Evolutionary conservation across 805 yeast genomes (phyloP), one percentile per base, ranked within the genome.

Genomic region (Allodekkera sacchari): DNA sequence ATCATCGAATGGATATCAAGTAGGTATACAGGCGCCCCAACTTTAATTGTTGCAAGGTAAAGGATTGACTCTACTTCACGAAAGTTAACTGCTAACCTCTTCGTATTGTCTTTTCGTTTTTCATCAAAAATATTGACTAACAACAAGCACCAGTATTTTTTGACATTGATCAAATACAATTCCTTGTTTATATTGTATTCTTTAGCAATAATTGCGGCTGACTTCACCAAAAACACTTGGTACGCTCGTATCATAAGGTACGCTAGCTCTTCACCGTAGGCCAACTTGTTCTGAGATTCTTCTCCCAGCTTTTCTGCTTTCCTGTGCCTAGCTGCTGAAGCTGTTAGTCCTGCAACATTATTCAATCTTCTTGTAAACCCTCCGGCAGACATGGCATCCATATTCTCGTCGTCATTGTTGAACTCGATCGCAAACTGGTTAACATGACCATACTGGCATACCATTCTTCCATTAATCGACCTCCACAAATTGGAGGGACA

Each of bases 361-460:
- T 35, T 35, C 5, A 80, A 48, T 35, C 83, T 61, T 45, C 72
- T 64, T 5, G 84, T 74, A 9, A 63, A 59, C 9, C 66, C 66
- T 29, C 79, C 89, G 39, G 15, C 19, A 8, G 27, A 31, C 5
- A 26, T 30, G 18, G 77, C 82, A 27, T 52, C 59, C 19, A 55
- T 53, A 22, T 71, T 80, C 37, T 77, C 89, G n/a, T 79, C 87
- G 28, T 84, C 95, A 46, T 84, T 89, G 40, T 82, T 83, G 39
- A 75, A 65, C 51, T 84, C 94, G 18, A 81, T 50, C 39, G 77
- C 81, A 22, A 88, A 87, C 41, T 78, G 89, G 55, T 74, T 71
- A 14, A 88, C 87, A 57, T 89, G 98, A 5, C 97, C 97, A 48
- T 71, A 80, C 46, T 83, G 89, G 52, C 98, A 89, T 8, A 88